Percentiles rank a stretch among this genome's conserved stretches.
phyloP scores from a whole-genome alignment of 208 protist genomes.

The Acanthamoeba castellanii region DNA sequence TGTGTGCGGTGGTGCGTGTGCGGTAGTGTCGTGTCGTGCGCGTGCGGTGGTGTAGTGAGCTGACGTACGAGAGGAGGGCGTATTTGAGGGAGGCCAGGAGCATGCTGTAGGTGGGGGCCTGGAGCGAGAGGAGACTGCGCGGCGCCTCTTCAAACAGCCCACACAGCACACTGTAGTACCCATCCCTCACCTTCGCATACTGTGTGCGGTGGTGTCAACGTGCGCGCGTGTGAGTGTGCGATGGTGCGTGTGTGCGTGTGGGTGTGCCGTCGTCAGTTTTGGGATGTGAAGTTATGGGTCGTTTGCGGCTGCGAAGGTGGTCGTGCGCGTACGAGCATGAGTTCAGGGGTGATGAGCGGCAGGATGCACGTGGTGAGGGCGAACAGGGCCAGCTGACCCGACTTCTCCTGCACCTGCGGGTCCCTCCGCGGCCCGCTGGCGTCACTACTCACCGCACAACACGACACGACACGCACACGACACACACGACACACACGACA shows the following conservation, averaged over 20 bases:
- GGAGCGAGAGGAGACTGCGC: constrained; percentile 1
- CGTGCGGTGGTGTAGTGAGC: too few relatives aligned
- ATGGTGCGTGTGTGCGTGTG: neutral
- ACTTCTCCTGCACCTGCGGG: neutral
- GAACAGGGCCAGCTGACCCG: constrained; percentile 60
- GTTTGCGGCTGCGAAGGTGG: too few relatives aligned
- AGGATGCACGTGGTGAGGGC: constrained; percentile 6
- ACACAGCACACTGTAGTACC: constrained; percentile 58
- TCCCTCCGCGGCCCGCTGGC: constrained; percentile 22
- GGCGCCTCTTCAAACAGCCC: constrained; percentile 57
- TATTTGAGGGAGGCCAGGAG: constrained; percentile 54
- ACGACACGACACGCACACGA: too few relatives aligned
- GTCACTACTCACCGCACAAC: neutral
- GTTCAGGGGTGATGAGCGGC: constrained; percentile 11
- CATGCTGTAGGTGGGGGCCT: neutral
- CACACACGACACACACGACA: too few relatives aligned
- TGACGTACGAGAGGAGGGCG: constrained; percentile 53
- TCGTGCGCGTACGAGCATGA: constrained; percentile 2
- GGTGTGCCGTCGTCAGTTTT: neutral
- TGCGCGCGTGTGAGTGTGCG: too few relatives aligned
- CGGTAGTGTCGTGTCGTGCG: too few relatives aligned
- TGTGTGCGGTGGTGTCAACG: neutral
- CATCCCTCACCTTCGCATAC: constrained; percentile 49
- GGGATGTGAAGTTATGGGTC: too few relatives aligned
- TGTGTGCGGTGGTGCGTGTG: neutral